Evolutionary conservation across 225 moss, liverwort and hornwort genomes (phyloP).

Genomic region (Physcomitrium patens): DNA sequence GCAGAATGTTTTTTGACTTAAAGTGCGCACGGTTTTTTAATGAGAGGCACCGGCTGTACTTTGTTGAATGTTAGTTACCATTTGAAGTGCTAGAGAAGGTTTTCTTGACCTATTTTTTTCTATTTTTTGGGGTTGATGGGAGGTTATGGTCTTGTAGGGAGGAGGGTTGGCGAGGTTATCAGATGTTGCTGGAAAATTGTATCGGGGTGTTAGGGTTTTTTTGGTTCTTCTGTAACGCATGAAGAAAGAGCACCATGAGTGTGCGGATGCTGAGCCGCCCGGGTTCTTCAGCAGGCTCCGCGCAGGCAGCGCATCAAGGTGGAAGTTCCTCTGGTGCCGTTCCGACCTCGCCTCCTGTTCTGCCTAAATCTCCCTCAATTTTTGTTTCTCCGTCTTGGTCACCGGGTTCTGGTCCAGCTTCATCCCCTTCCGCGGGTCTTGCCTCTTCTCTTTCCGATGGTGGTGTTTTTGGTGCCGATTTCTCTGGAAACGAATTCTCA

Average conservation of each 20-base stretch:
- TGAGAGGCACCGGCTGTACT: not conserved
- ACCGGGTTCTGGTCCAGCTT: conserved; percentile 43
- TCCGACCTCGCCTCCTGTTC: conserved; percentile 49
- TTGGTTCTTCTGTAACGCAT: conserved; percentile 40
- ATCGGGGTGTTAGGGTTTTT: conserved; percentile 32
- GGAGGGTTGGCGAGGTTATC: conserved; percentile 17
- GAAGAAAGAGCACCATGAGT: conserved; percentile 76
- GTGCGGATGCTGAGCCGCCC: conserved; percentile 92
- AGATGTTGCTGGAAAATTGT: conserved; percentile 1
- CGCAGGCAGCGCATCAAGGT: conserved; percentile 32
- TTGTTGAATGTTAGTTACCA: not conserved
- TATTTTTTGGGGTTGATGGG: not conserved
- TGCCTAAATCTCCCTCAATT: conserved; percentile 38
- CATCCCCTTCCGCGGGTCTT: conserved; percentile 28
- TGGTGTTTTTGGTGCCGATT: conserved; percentile 36
- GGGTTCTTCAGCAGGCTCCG: conserved; percentile 49
- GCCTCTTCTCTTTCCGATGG: conserved; percentile 27
- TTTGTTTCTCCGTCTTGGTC: conserved; percentile 37
- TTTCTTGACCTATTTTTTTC: not conserved
- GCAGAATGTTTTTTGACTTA: not conserved
- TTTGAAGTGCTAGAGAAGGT: conserved; percentile 7
- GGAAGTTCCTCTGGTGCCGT: conserved; percentile 34
- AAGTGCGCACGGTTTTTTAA: not conserved
- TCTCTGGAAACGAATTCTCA: conserved; percentile 25
- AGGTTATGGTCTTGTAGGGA: conserved; percentile 11